A percentile compares a stretch with the other conserved stretches of the same genome.
Conservation (phyloP, 768 basidiomycete genomes). For the Chalciporus pseudorubinellus region DNA sequence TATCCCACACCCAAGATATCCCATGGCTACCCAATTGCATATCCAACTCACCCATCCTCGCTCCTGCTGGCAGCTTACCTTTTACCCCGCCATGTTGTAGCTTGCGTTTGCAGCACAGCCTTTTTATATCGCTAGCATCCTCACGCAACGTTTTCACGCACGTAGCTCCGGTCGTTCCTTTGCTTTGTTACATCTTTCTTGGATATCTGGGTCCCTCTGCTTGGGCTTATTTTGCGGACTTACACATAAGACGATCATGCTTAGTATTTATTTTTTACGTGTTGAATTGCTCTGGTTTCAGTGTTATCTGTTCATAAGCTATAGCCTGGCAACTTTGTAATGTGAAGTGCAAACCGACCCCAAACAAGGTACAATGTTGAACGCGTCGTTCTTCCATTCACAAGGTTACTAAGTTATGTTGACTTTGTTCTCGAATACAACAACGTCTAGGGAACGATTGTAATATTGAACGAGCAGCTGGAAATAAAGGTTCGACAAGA, state of each 20-base stretch:
- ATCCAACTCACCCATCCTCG: not conserved
- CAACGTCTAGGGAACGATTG: not conserved
- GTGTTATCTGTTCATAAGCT: no score
- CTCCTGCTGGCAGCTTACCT: no score
- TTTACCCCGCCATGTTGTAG: not conserved
- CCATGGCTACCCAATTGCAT: not conserved
- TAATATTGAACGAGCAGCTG: not conserved
- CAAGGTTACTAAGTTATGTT: constrained; percentile 11
- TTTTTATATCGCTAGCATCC: not conserved
- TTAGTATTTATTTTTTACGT: not conserved
- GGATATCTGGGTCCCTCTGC: not conserved
- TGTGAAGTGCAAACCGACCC: no score
- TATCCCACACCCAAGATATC: not conserved
- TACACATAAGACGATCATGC: not conserved
- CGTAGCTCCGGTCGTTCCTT: not conserved
- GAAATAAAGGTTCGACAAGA: no score
- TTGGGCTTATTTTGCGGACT: not conserved
- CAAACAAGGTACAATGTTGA: no score
- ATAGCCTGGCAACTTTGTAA: no score
- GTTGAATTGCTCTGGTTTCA: not conserved
- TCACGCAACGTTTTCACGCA: not conserved
- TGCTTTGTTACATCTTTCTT: not conserved
- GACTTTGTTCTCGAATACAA: constrained; percentile 15
- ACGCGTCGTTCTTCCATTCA: not conserved
- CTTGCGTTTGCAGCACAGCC: not conserved